Evolutionary conservation across 106 monocot genomes (phyloP), one percentile per base, ranked within the genome.

Genomic region (Triglochin maritima): DNA sequence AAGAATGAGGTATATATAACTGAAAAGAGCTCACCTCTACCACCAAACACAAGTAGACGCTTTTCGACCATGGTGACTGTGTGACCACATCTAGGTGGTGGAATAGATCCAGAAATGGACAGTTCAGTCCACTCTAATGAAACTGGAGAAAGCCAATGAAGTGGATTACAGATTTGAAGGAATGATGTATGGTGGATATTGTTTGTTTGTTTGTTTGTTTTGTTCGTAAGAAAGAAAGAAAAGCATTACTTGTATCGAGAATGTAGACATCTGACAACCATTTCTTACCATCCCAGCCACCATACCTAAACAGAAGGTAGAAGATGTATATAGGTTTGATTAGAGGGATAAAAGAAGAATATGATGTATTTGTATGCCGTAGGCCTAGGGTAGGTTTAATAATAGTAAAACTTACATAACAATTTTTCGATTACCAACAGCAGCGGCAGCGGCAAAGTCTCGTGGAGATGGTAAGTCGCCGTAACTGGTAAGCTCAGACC

Each of bases 261-360:
- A 98, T 78, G 72, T 88, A 92, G 6, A 98, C 91, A 86, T 98
- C 96, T 46, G 96, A 91, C 53, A 98, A 72, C 96, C 96, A 98
- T 65, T 84, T 98, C 77, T 98, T 98, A 48, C 96, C 91, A 80
- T 91, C 96, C 89, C 89, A 98, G 50, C 96, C 96, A 57, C 96
- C 96, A 79, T 84, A 84, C 96, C 96, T 98, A 80, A 71, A 80
- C 50, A n/a, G n/a, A n/a, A n/a, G n/a, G n/a, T n/a, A n/a, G n/a
- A n/a, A n/a, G n/a, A n/a, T n/a, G n/a, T n/a, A n/a, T n/a, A n/a
- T n/a, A n/a, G n/a, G n/a, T n/a, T n/a, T n/a, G n/a, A n/a, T n/a
- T n/a, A n/a, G n/a, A n/a, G n/a, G n/a, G n/a, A n/a, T n/a, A n/a
- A n/a, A n/a, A n/a, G n/a, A n/a, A n/a, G n/a, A n/a, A n/a, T n/a